A percentile compares a stretch with the other conserved stretches of the same genome.
phyloP scores from a whole-genome alignment of 768 basidiomycete genomes.

The Naematelia aurantialba region DNA sequence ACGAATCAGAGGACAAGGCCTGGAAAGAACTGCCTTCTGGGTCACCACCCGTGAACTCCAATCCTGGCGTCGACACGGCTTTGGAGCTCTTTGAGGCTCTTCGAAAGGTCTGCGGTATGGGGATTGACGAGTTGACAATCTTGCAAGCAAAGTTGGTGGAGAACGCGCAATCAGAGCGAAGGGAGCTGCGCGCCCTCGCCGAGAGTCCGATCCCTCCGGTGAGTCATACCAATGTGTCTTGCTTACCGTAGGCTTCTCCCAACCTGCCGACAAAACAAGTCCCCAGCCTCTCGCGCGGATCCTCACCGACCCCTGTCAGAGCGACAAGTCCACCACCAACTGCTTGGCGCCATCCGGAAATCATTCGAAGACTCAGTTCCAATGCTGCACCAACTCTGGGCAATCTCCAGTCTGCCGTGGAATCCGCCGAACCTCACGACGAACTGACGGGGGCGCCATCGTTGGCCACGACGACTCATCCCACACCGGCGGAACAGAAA shows the following conservation, averaged over 20 bases:
- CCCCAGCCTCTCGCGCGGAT: constrained; percentile 4
- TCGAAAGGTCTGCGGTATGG: constrained; percentile 23
- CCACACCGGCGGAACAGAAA: neutral
- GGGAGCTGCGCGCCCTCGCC: constrained; percentile 19
- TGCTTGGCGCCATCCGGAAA: constrained; percentile 14
- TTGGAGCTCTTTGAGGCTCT: constrained; percentile 4
- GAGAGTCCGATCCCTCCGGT: constrained; percentile 19
- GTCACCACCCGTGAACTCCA: neutral
- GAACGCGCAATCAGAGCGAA: constrained; percentile 34
- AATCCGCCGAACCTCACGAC: neutral
- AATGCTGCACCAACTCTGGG: neutral
- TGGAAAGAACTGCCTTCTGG: constrained; percentile 9
- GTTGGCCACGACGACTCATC: neutral
- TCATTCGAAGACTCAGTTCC: neutral
- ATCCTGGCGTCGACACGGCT: neutral
- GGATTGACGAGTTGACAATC: constrained; percentile 20
- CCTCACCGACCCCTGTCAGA: constrained; percentile 8
- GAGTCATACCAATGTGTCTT: neutral
- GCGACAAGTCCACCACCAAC: constrained; percentile 12
- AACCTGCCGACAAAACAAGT: neutral
- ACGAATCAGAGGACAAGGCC: constrained; percentile 3
- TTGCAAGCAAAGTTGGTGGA: constrained; percentile 34
- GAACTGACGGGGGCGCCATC: neutral
- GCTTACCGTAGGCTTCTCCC: neutral
- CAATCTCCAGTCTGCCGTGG: neutral